Evolutionary conservation across 2,329 filamentous ascomycete species (phyloP), one percentile per base, ranked within the genome.

Genomic region (Hypoxylon sp.): DNA sequence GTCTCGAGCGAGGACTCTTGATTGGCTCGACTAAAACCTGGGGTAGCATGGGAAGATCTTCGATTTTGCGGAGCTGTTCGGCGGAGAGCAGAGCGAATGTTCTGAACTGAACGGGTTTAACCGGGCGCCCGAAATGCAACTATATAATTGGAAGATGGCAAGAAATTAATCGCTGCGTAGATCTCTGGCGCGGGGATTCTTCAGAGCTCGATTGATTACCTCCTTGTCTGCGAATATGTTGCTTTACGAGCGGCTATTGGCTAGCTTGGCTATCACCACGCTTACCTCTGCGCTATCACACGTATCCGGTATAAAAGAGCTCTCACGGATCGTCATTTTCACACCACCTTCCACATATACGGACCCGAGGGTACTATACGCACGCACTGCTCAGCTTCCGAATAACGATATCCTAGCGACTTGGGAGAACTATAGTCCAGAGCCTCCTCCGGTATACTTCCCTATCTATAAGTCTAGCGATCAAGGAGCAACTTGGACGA

Each of bases 401-500:
- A 81, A 83, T 66, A 80, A 84, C n/a, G 81, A 82, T 17, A 80
- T 88, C 10, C 79, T 88, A 13, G 82, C 83, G 27, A 88, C 86
- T 0, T 87, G 85, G 85, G 85, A 87, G 72, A 87, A 87, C 79
- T 87, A 88, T 79, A 84, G 83, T 17, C 85, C 84, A 6, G 83
- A 90, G 72, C 87, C 86, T 14, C 87, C 86, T 0, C 75, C 80
- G 0, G 85, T 87, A 10, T 82, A 81, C 77, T 89, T 88, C 75
- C 88, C 85, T 61, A 84, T 88, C 71, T 86, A 82, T 73, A 78
- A 81, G 68, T 88, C 85, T 42, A 79, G 74, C n/a, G 86, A 90
- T 74, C 79, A 82, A 37, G 88, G 88, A 11, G 75, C 82, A 58
- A 89, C 85, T 1, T 93, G 91, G 91, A 82, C 83, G 14, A 85